Base-by-base conservation (phyloP, 345 rosid genomes). In the Triadica sebifera region DNA sequence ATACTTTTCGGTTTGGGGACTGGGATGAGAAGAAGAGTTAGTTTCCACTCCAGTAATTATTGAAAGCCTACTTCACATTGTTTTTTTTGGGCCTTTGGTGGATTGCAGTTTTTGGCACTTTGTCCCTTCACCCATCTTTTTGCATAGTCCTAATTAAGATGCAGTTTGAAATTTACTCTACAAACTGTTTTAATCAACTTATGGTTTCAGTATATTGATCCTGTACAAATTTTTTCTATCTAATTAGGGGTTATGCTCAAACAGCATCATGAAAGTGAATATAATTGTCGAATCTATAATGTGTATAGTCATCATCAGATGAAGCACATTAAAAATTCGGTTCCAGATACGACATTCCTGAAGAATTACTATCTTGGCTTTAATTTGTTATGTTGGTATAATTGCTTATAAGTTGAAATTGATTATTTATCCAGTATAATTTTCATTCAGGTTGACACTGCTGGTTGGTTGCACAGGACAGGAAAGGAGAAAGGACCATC, bases 401-500 rank as follows among this genome's bases (percentile, higher is more conserved):
- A 4, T 61, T 51, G 49, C 29, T 67, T 29, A 50, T 17, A 17
- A 3, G 24, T 68, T 8, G 39, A 52, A 19, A 34, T 50, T 17
- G 69, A 12, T 65, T 0, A 43, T 65, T 65, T 11, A 69, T 52
- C 24, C 8, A 34, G 43, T 51, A 51, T 52, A 29, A 69, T 34
- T 41, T 8, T 39, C 58, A 22, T 65, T 71, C 84, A 92, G 98
- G 97, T 92, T 75, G 97, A 94, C 43, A 95, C 99, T 63, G 99
- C 99, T 70, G 99, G 99, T 34, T 95, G 98, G 99, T 82, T 95
- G 85, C 93, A 93, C 77, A 90, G 99, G 76, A 84, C 89, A 65
- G 93, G 88, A 64, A 72, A 84, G 64, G 90, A 93, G 81, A 95
- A 95, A 86, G 98, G 98, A 75, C 97, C 98, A 41, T 84, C 94